Evolutionary conservation across 208 protist species (phyloP).

Genomic region (Balamuthia mandrillaris): DNA sequence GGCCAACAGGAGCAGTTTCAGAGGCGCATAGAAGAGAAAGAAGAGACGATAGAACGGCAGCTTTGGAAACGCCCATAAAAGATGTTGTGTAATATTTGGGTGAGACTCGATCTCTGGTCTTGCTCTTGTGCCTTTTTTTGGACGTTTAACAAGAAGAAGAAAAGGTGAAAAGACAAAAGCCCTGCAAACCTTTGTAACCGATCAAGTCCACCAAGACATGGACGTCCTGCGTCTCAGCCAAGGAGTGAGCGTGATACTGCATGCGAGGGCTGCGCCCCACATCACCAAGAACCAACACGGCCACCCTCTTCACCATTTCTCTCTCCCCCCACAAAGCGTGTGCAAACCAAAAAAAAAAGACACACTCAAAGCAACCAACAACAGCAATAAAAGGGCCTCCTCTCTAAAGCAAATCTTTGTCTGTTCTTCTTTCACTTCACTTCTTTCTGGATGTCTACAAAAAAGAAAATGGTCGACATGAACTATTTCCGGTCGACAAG

Average conservation of each 20-base stretch:
- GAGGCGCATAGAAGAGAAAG: not conserved
- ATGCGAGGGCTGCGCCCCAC: conserved; percentile 10
- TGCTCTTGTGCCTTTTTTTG: not conserved
- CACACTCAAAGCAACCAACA: too few relatives aligned
- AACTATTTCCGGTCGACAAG: too few relatives aligned
- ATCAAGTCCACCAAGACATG: not conserved
- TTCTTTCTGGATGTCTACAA: too few relatives aligned
- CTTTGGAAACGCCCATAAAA: not conserved
- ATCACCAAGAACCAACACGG: not conserved
- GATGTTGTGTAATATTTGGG: not conserved
- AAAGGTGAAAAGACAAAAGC: not conserved
- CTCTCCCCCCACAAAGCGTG: too few relatives aligned
- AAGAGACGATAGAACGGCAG: not conserved
- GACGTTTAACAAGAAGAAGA: not conserved
- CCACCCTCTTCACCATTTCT: too few relatives aligned
- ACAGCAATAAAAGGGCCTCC: too few relatives aligned
- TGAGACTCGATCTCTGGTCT: not conserved
- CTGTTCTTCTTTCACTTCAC: too few relatives aligned
- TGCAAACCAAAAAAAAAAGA: too few relatives aligned
- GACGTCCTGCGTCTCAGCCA: not conserved
- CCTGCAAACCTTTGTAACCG: not conserved
- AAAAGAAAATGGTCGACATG: too few relatives aligned
- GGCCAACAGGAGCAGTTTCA: not conserved
- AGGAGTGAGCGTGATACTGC: conserved; percentile 13
- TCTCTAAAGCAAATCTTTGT: too few relatives aligned